phyloP scores from a whole-genome alignment of 169 alveolate genomes.

The Prorocentrum cordatum region DNA sequence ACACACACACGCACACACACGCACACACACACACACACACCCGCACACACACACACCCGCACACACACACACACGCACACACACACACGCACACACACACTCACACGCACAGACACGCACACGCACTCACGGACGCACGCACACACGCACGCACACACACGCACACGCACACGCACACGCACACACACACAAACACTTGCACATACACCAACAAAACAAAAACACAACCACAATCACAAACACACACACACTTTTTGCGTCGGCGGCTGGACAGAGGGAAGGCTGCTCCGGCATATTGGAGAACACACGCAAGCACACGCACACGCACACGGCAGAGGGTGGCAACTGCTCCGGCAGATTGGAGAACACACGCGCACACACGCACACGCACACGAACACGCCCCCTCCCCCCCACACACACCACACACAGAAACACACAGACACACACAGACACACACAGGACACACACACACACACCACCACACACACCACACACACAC shows the following conservation, averaged over 20 bases:
- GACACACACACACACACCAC: no score
- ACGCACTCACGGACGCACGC: not conserved
- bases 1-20: not conserved
- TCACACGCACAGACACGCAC: not conserved
- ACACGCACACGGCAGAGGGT: no score
- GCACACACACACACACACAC: not conserved
- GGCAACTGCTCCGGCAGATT: no score
- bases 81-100: not conserved
- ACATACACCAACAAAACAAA: not conserved
- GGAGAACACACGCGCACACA: no score
- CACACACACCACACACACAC: no score
- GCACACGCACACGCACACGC: not conserved
- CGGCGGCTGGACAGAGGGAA: no score
- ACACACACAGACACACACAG: no score
- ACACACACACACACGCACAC: not conserved
- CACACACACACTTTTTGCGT: not conserved
- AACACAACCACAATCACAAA: not conserved
- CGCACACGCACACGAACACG: no score
- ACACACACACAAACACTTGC: not conserved
- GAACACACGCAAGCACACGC: no score
- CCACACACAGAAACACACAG: no score
- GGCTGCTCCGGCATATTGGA: no score
- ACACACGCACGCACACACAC: not conserved
- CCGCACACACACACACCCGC: not conserved
- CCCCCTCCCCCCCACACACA: no score